Evolutionary conservation across 345 rosid species (phyloP), one percentile per base, ranked within the genome.

Genomic region (Sapria himalayana): DNA sequence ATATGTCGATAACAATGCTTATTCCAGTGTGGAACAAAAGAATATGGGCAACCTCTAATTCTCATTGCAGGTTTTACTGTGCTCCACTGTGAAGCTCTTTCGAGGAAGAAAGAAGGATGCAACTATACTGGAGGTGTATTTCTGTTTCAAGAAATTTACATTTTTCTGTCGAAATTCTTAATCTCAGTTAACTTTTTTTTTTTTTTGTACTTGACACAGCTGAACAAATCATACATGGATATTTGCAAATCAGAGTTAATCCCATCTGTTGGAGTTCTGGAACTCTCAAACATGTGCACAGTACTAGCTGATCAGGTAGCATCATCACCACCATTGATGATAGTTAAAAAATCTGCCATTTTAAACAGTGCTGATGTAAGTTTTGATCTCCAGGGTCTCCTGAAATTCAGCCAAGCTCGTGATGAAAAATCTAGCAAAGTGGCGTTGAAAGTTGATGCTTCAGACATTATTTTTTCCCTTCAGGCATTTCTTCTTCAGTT

Each of bases 91-190:
- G 60, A 78, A 69, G 59, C 67, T 56, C 25, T 76, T 89, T 45
- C 80, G 80, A 1, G 73, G 91, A 33, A 66, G 76, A 52, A 82
- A 74, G 75, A 86, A 81, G 56, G 98, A 82, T 55, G 62, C 78
- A 33, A 65, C 60, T 25, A 41, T 74, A 0, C 81, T 65, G 37
- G 93, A 79, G 91, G 94, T 89, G n/a, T 0, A 59, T 25, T 42
- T 25, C 29, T 29, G 34, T 10, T 31, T 29, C 41, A 39, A 2
- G 23, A 20, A 25, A 20, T 25, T 33, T 31, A 25, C 19, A 20
- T 19, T 41, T 46, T 37, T 41, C 19, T 25, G 29, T n/a, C 41
- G 32, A 17, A 38, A 22, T 25, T 17, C 11, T 39, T 1, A 22
- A 1, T 16, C 19, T 40, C 7, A n/a, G 4, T 41, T 36, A 43